Evolutionary conservation across 1,284 basidiomycete species (phyloP).

Genomic region (Athelia sp.): DNA sequence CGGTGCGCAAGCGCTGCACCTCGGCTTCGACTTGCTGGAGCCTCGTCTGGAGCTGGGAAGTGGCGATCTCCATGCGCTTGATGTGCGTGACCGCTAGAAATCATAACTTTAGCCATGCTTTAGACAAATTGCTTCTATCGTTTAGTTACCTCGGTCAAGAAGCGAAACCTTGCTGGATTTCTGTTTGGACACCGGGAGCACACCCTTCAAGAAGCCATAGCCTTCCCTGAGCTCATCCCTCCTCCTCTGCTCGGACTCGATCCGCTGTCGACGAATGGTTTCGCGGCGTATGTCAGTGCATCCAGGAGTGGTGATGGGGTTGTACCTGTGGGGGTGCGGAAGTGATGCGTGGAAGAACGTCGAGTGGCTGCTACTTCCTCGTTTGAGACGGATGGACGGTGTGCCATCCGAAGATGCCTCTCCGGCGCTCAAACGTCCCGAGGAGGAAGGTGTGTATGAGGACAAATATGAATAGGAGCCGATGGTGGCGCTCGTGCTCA

Average conservation of each 20-base stretch:
- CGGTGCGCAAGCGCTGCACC: conserved; percentile 69
- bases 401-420: conserved; percentile 68
- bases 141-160: conserved; percentile 76
- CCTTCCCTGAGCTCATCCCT: conserved; percentile 85
- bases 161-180: conserved; percentile 85
- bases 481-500: conserved; percentile 49
- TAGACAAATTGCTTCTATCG: conserved; percentile 17
- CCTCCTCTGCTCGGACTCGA: conserved; percentile 82
- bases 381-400: conserved; percentile 58
- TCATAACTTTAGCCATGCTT: conserved; percentile 6
- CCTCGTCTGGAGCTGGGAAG: conserved; percentile 65
- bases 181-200: conserved; percentile 80
- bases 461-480: conserved; percentile 65
- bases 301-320: conserved; percentile 57
- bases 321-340: conserved; percentile 71
- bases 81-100: conserved; percentile 67
- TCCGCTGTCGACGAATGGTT: conserved; percentile 80
- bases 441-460: conserved; percentile 46
- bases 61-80: conserved; percentile 73
- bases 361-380: conserved; percentile 59
- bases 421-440: conserved; percentile 59
- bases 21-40: conserved; percentile 72
- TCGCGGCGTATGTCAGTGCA: conserved; percentile 65
- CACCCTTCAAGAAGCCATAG: conserved; percentile 80
- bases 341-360: conserved; percentile 54